Percentiles rank a stretch among this genome's conserved stretches.
Evolutionary conservation across 495 filamentous ascomycete genomes (phyloP).

Genomic region (Lineolata rhizophorae): DNA sequence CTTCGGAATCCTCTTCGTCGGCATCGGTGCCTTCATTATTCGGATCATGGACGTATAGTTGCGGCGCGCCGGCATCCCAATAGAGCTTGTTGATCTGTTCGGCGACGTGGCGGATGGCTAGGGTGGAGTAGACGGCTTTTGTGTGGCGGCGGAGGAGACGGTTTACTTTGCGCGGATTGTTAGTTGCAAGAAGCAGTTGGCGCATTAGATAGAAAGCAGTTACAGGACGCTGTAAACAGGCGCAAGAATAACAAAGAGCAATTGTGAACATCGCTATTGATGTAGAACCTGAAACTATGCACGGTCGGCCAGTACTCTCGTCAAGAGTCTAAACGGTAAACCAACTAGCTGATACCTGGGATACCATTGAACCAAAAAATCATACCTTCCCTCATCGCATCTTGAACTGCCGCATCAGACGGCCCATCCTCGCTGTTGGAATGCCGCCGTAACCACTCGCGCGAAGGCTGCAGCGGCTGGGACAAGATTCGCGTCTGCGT

Average conservation of each 20-base stretch:
- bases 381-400: slow-evolving; percentile 11
- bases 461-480: slow-evolving; percentile 6
- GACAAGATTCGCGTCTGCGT: slow-evolving; percentile 10
- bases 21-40: slow-evolving; percentile 13
- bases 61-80: slow-evolving; percentile 26
- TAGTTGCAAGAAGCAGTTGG: no score
- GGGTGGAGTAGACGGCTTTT: slow-evolving; percentile 47
- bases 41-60: slow-evolving; percentile 16
- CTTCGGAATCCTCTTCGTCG: slow-evolving; percentile 11
- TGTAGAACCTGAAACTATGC: no score
- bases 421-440: background rate
- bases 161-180: no score
- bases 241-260: no score
- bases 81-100: slow-evolving; percentile 65
- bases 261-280: no score
- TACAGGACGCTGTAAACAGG: background rate
- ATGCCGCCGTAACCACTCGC: background rate
- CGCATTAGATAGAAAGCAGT: background rate
- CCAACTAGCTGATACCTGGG: no score
- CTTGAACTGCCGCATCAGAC: slow-evolving; percentile 4
- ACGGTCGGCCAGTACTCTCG: no score
- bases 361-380: no score
- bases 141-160: slow-evolving; percentile 43
- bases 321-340: no score
- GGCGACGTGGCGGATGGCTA: slow-evolving; percentile 56